Conservation (phyloP, 73 alveolate species). For the Paramecium primaurelia region DNA sequence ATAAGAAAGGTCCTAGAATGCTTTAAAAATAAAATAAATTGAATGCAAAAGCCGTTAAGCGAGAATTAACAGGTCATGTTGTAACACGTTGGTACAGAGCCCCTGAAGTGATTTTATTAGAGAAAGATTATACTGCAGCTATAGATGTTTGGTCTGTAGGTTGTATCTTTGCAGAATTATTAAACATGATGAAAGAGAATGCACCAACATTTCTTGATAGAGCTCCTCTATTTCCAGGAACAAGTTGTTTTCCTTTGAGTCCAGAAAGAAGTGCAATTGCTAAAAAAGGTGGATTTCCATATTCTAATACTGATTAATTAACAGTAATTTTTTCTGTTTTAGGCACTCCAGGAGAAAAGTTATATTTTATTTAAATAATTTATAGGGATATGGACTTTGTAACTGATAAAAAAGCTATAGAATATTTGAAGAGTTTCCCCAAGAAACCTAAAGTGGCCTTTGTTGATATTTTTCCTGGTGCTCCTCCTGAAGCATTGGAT, state of each 20-base stretch:
- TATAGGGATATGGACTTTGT: conserved; percentile 74
- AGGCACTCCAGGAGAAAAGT: conserved; percentile 93
- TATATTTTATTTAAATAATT: conserved; percentile 46
- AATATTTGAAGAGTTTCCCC: conserved; percentile 81
- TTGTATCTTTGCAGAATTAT: conserved; percentile 95
- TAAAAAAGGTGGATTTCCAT: conserved; percentile 83
- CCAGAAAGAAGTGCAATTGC: conserved; percentile 90
- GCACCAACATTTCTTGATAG: conserved; percentile 92
- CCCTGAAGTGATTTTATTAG: conserved; percentile 96
- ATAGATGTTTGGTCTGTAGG: conserved; percentile 98
- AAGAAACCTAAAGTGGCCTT: conserved; percentile 68
- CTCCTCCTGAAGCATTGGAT: conserved; percentile 79
- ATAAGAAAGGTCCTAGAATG: conserved; percentile 32
- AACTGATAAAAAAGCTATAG: conserved; percentile 85
- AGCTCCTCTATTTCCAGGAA: conserved; percentile 99
- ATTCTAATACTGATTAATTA: conserved; percentile 86
- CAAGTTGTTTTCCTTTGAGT: conserved; percentile 96
- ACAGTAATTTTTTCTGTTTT: conserved; percentile 86
- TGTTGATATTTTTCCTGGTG: conserved; percentile 71
- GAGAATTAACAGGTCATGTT: conserved; percentile 95
- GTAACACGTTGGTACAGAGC: conserved; percentile 99
- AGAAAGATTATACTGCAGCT: conserved; percentile 93
- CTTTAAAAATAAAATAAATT: conserved; percentile 28
- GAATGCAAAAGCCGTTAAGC: conserved; percentile 63
- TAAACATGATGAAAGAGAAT: conserved; percentile 96